Percentiles rank a stretch among this genome's conserved stretches.
Evolutionary conservation across 2,329 filamentous ascomycete species (phyloP).

Genomic region (Colletotrichum sp.): DNA sequence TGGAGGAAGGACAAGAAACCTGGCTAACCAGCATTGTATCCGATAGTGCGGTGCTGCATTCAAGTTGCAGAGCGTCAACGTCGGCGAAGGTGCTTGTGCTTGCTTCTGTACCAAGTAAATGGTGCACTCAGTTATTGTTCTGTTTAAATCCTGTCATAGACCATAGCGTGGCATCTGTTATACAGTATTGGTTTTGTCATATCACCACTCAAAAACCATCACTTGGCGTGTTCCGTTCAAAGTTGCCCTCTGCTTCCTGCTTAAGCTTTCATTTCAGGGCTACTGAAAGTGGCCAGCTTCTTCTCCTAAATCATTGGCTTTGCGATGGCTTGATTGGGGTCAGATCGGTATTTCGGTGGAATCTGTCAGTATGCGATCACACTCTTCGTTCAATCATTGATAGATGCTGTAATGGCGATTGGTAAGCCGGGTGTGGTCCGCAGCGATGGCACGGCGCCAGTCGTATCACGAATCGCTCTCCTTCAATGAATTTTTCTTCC

Average conservation of each 20-base stretch:
- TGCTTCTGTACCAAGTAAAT: neutral
- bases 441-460: neutral
- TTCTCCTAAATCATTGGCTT: neutral
- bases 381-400: neutral
- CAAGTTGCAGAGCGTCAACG: neutral
- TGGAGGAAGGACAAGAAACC: neutral
- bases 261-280: neutral
- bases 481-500: neutral
- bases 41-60: neutral
- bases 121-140: neutral
- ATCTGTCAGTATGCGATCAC: neutral
- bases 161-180: neutral
- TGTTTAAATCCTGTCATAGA: neutral
- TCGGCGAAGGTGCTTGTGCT: neutral
- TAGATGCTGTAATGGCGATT: neutral
- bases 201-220: neutral
- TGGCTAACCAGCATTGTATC: neutral
- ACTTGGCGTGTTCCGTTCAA: neutral
- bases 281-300: neutral
- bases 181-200: neutral
- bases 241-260: neutral
- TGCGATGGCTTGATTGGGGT: neutral
- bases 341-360: neutral
- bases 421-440: neutral
- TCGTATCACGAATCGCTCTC: neutral